Conservation (phyloP, 23 red algal species). For the Chondrus crispus region DNA sequence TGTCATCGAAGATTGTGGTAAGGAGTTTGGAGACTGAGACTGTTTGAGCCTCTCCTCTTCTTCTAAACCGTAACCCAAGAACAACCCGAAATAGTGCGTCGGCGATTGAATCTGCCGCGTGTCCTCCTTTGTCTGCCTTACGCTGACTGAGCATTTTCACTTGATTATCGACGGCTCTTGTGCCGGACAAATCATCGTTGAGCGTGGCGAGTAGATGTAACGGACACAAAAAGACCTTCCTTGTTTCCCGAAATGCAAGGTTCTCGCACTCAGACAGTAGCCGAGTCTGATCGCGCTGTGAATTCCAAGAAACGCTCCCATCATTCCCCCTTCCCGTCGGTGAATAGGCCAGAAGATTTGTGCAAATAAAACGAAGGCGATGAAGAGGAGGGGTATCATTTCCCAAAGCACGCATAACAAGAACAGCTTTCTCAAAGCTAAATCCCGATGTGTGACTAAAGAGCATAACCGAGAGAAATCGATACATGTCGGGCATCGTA, state of each 20-base stretch:
- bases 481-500: background rate
- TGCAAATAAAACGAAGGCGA: background rate
- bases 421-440: background rate
- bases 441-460: background rate
- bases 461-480: background rate
- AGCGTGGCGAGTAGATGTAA: background rate
- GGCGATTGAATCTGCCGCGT: background rate
- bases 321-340: background rate
- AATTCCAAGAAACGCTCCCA: background rate
- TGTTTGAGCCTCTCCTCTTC: background rate
- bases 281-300: background rate
- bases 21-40: background rate
- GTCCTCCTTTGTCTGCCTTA: background rate
- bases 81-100: conserved; percentile 2
- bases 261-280: background rate
- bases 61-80: background rate
- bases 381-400: background rate
- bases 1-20: background rate
- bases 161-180: conserved; percentile 15
- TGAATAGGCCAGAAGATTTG: background rate
- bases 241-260: background rate
- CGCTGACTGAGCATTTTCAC: background rate
- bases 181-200: background rate
- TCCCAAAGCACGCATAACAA: background rate
- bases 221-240: background rate